phyloP scores from a whole-genome alignment of 805 yeast genomes.

The Komagataella ulmi region DNA sequence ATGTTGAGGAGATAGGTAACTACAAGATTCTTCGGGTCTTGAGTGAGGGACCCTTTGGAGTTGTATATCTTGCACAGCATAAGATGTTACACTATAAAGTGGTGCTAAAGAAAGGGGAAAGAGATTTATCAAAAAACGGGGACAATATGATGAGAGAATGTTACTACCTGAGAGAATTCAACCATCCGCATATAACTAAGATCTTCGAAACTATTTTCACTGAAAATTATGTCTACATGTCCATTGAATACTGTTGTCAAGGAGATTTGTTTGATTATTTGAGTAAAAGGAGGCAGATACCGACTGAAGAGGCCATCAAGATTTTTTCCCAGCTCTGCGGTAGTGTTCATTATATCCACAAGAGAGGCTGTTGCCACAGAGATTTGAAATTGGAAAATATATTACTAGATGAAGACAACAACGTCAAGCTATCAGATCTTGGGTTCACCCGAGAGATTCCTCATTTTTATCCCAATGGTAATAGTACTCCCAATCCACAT shows the following conservation, averaged over 20 bases:
- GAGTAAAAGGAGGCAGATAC: slow-evolving; percentile 35
- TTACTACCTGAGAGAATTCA: slow-evolving; percentile 74
- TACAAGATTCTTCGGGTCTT: slow-evolving; percentile 60
- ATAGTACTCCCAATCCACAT: slow-evolving; percentile 10
- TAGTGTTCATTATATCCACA: slow-evolving; percentile 63
- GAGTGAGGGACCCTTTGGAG: slow-evolving; percentile 91
- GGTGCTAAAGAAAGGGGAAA: slow-evolving; percentile 66
- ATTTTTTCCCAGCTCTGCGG: slow-evolving; percentile 55
- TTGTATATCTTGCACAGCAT: slow-evolving; percentile 78
- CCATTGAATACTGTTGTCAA: slow-evolving; percentile 79
- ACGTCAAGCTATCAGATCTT: slow-evolving; percentile 77
- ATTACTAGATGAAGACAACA: slow-evolving; percentile 37
- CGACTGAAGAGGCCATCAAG: slow-evolving; percentile 32
- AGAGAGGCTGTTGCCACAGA: slow-evolving; percentile 67
- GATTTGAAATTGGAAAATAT: slow-evolving; percentile 79
- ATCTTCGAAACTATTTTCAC: slow-evolving; percentile 79
- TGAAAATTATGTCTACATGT: slow-evolving; percentile 75
- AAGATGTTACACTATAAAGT: slow-evolving; percentile 61
- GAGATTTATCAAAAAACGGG: slow-evolving; percentile 36
- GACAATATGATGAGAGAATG: slow-evolving; percentile 86
- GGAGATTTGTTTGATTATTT: slow-evolving; percentile 63
- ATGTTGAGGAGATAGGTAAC: slow-evolving; percentile 62
- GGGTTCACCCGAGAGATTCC: slow-evolving; percentile 80
- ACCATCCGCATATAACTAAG: slow-evolving; percentile 72
- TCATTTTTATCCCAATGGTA: slow-evolving; percentile 12